Percentiles rank a stretch among this genome's conserved stretches.
phyloP scores from a whole-genome alignment of 768 basidiomycete genomes.

The Boletus fagicola region DNA sequence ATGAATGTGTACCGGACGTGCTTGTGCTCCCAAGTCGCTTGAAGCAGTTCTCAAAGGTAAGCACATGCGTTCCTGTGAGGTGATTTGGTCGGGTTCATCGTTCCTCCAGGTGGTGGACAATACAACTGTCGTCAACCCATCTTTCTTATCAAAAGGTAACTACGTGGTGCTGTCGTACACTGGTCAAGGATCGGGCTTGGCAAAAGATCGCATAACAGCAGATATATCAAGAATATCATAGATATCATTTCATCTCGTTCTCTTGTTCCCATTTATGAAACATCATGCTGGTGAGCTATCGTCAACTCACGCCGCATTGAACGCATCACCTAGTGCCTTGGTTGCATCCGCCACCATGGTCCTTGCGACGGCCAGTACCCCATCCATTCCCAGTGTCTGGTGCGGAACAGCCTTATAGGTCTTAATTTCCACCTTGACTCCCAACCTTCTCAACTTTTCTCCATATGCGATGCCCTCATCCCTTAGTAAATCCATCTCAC shows the following conservation, averaged over 20 bases:
- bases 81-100: neutral
- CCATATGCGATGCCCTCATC: conserved; percentile 68
- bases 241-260: neutral
- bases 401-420: conserved; percentile 62
- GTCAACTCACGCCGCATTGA: neutral
- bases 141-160: conserved; percentile 61
- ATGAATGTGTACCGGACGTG: conserved; percentile 71
- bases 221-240: conserved; percentile 30
- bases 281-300: neutral
- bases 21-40: conserved; percentile 84
- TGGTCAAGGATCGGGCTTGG: conserved; percentile 26
- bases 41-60: conserved; percentile 87
- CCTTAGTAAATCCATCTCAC: conserved; percentile 63
- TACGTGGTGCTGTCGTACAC: conserved; percentile 47
- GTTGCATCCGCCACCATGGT: conserved; percentile 23
- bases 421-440: conserved; percentile 52
- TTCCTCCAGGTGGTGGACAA: conserved; percentile 65
- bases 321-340: conserved; percentile 20
- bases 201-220: conserved; percentile 28
- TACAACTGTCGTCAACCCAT: conserved; percentile 84
- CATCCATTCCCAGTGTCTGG: conserved; percentile 71
- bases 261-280: neutral
- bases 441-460: conserved; percentile 50
- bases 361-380: conserved; percentile 25
- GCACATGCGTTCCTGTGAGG: conserved; percentile 10